Base-by-base conservation (phyloP, 495 filamentous ascomycete species). In the Aspergillus heteromorphus region DNA sequence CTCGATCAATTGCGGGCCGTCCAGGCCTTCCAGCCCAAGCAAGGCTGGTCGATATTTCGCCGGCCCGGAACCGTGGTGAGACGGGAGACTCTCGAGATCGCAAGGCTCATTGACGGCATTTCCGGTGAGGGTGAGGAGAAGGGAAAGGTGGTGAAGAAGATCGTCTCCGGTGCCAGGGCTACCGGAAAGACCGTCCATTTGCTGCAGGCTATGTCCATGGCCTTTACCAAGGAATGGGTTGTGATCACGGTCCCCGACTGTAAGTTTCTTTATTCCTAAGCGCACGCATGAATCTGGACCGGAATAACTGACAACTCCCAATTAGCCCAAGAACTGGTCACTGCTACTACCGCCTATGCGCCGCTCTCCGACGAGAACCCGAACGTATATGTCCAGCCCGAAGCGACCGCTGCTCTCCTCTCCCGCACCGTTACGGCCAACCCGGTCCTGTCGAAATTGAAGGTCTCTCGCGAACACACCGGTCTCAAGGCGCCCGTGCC, bases 161-260 rank as follows among this genome's bases (percentile, higher is more conserved):
- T 96, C 19, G 27, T 96, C n/a, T 81, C 80, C 30, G 93, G 93
- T 2, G 78, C 79, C 50, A 85, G 80, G 68, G 79, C 84, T 10
- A 80, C 82, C 19, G 93, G 93, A 40, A 98, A 96, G 80, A 93
- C 85, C 64, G 79, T 91, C 51, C 73, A 96, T 65, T 65, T 96
- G 53, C 75, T 96, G 21, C 93, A 98, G 73, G 88, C 84, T 23
- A 84, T 91, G 79, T 75, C 88, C 8, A 86, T 90, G 75, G 93
- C 84, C 1, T 85, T 91, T 59, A 63, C 90, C 59, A 91, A 87
- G 66, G 79, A 86, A 16, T 96, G 91, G 91, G 78, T 95, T 29
- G 92, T 97, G 10, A 77, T 98, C 49, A 85, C 88, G 58, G 79
- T 97, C 48, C 92, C 93, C n/a, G 91, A 98, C 66, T 87, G 92